Percentiles rank a stretch among this genome's conserved stretches.
These are phyloP conservation scores for Penicillium occitanis DNA, from an alignment of 2,329 filamentous ascomycete species.

Conservation along the genomic window DNA sequence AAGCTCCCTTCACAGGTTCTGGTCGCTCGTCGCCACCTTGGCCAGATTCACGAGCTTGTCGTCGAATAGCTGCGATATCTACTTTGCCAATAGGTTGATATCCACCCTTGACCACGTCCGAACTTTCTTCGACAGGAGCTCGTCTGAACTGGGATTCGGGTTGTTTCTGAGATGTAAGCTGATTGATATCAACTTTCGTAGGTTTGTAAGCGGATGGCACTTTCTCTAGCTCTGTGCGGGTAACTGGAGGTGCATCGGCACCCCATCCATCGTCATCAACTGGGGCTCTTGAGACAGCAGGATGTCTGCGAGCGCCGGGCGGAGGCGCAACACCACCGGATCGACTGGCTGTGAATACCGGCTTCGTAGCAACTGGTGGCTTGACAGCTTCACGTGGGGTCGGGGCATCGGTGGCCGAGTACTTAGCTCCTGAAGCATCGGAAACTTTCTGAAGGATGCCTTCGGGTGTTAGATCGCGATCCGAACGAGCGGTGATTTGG, in stretches of 20 bases:
- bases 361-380: slow-evolving; percentile 79
- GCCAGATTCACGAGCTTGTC: slow-evolving; percentile 65
- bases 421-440: slow-evolving; percentile 93
- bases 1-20: slow-evolving; percentile 82
- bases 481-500: slow-evolving; percentile 91
- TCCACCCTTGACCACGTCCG: slow-evolving; percentile 74
- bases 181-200: slow-evolving; percentile 90
- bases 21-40: slow-evolving; percentile 70
- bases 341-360: slow-evolving; percentile 79
- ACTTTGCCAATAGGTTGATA: slow-evolving; percentile 97
- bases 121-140: slow-evolving; percentile 42
- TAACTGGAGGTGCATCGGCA: slow-evolving; percentile 85
- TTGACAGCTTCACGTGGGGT: slow-evolving; percentile 55
- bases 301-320: slow-evolving; percentile 60
- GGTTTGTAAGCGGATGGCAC: slow-evolving; percentile 91
- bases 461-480: slow-evolving; percentile 82
- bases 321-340: slow-evolving; percentile 62
- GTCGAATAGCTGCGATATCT: slow-evolving; percentile 88
- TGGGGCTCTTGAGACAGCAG: slow-evolving; percentile 50
- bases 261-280: slow-evolving; percentile 92
- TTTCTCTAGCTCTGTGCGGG: slow-evolving; percentile 83
- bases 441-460: slow-evolving; percentile 88
- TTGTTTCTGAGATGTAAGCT: slow-evolving; percentile 71
- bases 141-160: slow-evolving; percentile 42
- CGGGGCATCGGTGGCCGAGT: slow-evolving; percentile 64